These are phyloP conservation scores for Podochytrium sp. DNA, from an alignment of 192 early-diverging fungal genomes.

Conservation along the genomic window DNA sequence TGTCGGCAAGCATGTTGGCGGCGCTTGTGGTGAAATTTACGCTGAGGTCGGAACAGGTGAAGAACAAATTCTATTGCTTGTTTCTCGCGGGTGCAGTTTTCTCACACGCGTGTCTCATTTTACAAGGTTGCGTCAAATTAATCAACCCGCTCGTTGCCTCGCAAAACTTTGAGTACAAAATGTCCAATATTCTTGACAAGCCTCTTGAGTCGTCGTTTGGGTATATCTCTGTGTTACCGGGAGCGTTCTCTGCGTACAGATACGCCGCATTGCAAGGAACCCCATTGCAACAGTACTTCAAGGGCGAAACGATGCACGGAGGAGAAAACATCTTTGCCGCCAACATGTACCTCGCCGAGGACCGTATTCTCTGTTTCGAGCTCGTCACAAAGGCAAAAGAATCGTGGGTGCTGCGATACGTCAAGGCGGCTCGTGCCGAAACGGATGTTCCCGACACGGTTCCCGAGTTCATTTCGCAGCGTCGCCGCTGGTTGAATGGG, in stretches of 20 bases:
- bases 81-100: too few species aligned
- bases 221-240: conserved; percentile 91
- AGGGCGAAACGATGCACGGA: conserved; percentile 50
- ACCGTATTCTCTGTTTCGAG: conserved; percentile 86
- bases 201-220: conserved; percentile 85
- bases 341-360: conserved; percentile 84
- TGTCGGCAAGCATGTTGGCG: conserved; percentile 76
- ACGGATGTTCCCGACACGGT: conserved; percentile 81
- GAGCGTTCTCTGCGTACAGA: conserved; percentile 86
- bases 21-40: conserved; percentile 94
- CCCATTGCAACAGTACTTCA: conserved; percentile 78
- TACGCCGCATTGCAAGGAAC: conserved; percentile 71
- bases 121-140: conserved; percentile 48
- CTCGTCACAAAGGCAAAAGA: conserved; percentile 72
- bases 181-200: conserved; percentile 58
- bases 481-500: conserved; percentile 63
- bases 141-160: conserved; percentile 69
- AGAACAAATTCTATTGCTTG: too few species aligned
- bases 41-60: conserved; percentile 82
- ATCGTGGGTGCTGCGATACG: conserved; percentile 77
- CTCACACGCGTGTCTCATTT: too few species aligned
- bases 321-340: conserved; percentile 71
- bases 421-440: conserved; percentile 71
- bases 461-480: conserved; percentile 58
- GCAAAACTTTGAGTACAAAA: conserved; percentile 83